These are phyloP conservation scores for Orbilia ellipsospora DNA, from an alignment of 2,329 filamentous ascomycete genomes.

Conservation along the genomic window DNA sequence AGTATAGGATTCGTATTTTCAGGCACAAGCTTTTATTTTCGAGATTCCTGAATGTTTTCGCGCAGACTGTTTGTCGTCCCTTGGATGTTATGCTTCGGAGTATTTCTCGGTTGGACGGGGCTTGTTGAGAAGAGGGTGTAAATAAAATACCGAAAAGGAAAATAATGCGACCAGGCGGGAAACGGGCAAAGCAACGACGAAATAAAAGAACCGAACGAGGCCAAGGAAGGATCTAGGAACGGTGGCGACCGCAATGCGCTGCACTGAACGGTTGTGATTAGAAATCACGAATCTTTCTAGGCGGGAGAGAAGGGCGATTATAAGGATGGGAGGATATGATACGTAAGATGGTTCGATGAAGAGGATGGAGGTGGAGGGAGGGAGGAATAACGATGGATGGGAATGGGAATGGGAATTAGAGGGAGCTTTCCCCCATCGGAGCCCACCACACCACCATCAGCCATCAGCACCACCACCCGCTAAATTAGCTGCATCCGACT, in stretches of 20 bases:
- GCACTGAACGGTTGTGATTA: slow-evolving; percentile 31
- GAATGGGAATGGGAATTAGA: slow-evolving; percentile 3
- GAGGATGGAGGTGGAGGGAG: background rate
- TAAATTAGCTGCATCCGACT: no score
- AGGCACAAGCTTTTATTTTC: background rate
- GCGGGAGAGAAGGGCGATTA: background rate
- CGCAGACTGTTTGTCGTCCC: background rate
- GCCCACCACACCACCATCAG: no score
- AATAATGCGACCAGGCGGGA: slow-evolving; percentile 5
- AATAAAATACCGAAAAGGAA: slow-evolving; percentile 52
- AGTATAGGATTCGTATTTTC: no score
- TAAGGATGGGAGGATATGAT: background rate
- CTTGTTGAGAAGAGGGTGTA: slow-evolving; percentile 13
- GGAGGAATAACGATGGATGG: background rate
- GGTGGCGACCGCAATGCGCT: slow-evolving; percentile 41
- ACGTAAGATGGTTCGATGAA: no score
- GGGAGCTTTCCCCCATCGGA: background rate
- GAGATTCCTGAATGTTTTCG: background rate
- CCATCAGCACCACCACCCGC: no score
- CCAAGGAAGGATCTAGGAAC: slow-evolving; percentile 43
- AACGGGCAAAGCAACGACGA: background rate
- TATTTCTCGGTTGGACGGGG: background rate
- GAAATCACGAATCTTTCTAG: slow-evolving; percentile 45
- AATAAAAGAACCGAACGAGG: background rate
- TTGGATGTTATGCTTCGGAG: slow-evolving; percentile 20